phyloP scores from a whole-genome alignment of 768 basidiomycete species.

The Ramaria rubella region DNA sequence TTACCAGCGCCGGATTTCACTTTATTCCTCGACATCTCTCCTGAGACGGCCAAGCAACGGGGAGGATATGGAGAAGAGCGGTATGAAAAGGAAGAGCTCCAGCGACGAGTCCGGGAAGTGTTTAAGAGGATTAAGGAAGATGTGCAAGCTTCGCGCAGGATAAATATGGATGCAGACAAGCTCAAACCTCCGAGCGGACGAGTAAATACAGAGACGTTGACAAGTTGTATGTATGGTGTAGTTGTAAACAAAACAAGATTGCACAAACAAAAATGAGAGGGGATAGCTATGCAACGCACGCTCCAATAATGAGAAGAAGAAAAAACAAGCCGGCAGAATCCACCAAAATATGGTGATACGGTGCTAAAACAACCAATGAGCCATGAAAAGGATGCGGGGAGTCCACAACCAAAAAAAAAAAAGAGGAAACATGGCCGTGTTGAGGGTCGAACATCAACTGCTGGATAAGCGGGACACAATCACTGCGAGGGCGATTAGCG shows the following conservation, averaged over 20 bases:
- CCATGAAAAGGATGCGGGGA: not conserved
- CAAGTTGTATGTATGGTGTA: not conserved
- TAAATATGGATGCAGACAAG: slow-evolving; percentile 51
- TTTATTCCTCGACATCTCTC: slow-evolving; percentile 78
- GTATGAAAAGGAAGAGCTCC: slow-evolving; percentile 78
- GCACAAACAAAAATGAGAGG: not conserved
- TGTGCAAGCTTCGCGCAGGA: slow-evolving; percentile 41
- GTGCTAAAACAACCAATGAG: not conserved
- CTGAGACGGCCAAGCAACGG: slow-evolving; percentile 57
- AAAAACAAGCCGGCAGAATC: not conserved
- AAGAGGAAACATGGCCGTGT: too few relatives aligned
- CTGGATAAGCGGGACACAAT: slow-evolving; percentile 66
- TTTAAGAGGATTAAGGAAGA: slow-evolving; percentile 56
- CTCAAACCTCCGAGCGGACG: not conserved
- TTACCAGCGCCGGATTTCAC: slow-evolving; percentile 87
- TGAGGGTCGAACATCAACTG: not conserved
- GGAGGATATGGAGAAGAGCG: slow-evolving; percentile 84
- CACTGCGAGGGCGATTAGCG: slow-evolving; percentile 70
- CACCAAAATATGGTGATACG: not conserved
- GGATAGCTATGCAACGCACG: slow-evolving; percentile 2
- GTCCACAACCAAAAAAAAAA: too few relatives aligned
- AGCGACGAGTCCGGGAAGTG: slow-evolving; percentile 51
- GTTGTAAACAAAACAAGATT: slow-evolving; percentile 1
- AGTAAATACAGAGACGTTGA: not conserved
- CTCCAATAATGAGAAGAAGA: slow-evolving; percentile 7